Evolutionary conservation across 2,329 filamentous ascomycete genomes (phyloP), one percentile per base, ranked within the genome.

Genomic region (Cadophora sp.): DNA sequence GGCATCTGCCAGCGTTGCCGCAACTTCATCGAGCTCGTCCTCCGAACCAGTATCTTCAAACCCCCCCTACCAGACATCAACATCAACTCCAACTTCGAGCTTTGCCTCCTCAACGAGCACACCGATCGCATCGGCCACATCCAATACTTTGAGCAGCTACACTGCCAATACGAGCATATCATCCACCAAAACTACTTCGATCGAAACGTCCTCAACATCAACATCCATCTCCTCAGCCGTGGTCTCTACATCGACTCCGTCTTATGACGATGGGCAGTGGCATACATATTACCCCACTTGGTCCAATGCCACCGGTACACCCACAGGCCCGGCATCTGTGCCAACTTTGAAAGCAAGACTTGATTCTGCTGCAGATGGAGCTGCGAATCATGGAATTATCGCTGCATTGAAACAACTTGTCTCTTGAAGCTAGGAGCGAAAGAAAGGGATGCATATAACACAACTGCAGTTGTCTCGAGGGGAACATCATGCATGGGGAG

Each of bases 191-290:
- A 24, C 61, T 26, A 46, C 56, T 14, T 65, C 56, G 12, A 22
- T 26, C n/a, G 9, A 73, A 27, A 43, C 40, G 19, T 73, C 71
- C 40, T 65, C 71, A 58, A 55, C 65, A 0, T 65, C 71, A 58
- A 55, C 65, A 0, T 59, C 63, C 37, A 61, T 50, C 26, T 61
- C 70, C 7, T 48, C 69, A 24, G 62, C 53, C 19, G 29, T 67
- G 14, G 56, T 40, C 16, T 50, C 68, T 1, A 65, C 71, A 29
- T 66, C 55, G 7, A 68, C 65, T 24, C 56, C 34, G 22, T 9
- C 72, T 37, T 77, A 72, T 68, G 74, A 76, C 50, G 65, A 76
- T 68, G 76, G 75, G 2, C 70, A 74, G 71, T 78, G 76, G 75
- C 73, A 77, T 62, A 77, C 76, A 59, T 65, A 53, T 24, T 77